Percentiles rank a stretch among this genome's conserved stretches.
Conservation (phyloP, 164 flowering plant genomes). For the Vitis riparia region DNA sequence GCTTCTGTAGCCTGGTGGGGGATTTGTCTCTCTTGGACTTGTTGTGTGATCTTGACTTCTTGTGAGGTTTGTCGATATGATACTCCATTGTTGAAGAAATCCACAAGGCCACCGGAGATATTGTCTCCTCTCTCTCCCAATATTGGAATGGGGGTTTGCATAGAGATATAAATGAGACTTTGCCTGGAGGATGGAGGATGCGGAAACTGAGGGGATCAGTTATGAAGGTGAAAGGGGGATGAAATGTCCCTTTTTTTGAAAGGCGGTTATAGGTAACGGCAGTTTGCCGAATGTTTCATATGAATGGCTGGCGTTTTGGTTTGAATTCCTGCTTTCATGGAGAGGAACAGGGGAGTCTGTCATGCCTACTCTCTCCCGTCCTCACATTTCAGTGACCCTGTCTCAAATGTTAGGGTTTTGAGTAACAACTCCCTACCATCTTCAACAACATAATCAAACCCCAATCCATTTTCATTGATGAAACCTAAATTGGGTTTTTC, state of each 20-base stretch:
- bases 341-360: neutral
- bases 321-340: neutral
- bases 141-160: neutral
- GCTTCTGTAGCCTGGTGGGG: slow-evolving; percentile 39
- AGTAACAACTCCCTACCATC: too few relatives aligned
- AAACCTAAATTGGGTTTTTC: too few relatives aligned
- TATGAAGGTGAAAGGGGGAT: slow-evolving; percentile 1
- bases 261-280: slow-evolving; percentile 14
- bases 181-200: neutral
- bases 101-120: too few relatives aligned
- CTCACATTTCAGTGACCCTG: neutral
- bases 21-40: slow-evolving; percentile 12
- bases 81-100: slow-evolving; percentile 22
- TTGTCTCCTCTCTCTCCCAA: neutral
- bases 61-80: neutral
- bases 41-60: too few relatives aligned
- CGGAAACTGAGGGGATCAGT: slow-evolving; percentile 18
- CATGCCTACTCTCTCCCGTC: neutral
- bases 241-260: slow-evolving; percentile 1
- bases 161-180: neutral
- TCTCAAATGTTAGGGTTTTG: too few relatives aligned
- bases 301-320: slow-evolving; percentile 1
- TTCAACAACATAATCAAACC: too few relatives aligned
- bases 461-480: too few relatives aligned
- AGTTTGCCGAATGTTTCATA: neutral